Conservation (phyloP, 768 basidiomycete species). For the Hysterangium stoloniferum region DNA sequence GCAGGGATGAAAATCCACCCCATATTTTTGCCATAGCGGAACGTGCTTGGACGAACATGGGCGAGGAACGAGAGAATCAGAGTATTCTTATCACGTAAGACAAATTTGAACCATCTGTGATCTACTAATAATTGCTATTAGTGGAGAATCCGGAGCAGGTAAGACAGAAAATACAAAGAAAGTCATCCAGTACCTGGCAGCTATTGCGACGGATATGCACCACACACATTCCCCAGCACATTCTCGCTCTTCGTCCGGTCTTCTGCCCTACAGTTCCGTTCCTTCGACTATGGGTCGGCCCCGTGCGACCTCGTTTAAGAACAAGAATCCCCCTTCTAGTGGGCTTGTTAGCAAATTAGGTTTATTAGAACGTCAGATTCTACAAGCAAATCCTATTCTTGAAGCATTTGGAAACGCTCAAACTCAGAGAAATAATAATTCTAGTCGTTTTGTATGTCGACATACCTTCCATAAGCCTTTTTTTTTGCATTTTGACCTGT, state of each 20-base stretch:
- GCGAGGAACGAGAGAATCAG: slow-evolving; percentile 93
- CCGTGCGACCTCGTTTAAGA: slow-evolving; percentile 53
- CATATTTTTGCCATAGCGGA: slow-evolving; percentile 81
- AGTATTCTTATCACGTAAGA: slow-evolving; percentile 96
- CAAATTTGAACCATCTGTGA: slow-evolving; percentile 1
- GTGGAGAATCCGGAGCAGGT: slow-evolving; percentile 97
- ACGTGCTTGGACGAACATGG: slow-evolving; percentile 97
- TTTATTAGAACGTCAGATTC: slow-evolving; percentile 88
- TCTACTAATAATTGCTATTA: slow-evolving; percentile 26
- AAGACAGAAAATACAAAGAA: slow-evolving; percentile 99
- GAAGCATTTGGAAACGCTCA: slow-evolving; percentile 99
- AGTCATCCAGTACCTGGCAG: slow-evolving; percentile 97
- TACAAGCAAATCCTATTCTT: slow-evolving; percentile 95
- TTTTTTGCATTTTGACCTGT: background rate
- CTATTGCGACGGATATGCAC: slow-evolving; percentile 83
- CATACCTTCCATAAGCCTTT: background rate
- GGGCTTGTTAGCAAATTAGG: slow-evolving; percentile 62
- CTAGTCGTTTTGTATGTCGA: slow-evolving; percentile 68
- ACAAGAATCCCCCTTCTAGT: slow-evolving; percentile 37
- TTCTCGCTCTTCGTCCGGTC: slow-evolving; percentile 57
- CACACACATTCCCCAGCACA: slow-evolving; percentile 49
- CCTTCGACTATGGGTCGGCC: slow-evolving; percentile 65
- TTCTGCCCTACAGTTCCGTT: slow-evolving; percentile 41
- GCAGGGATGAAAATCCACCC: slow-evolving; percentile 84
- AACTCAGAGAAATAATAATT: slow-evolving; percentile 97